Evolutionary conservation across 306 rosid genomes (phyloP), one percentile per base, ranked within the genome.

Genomic region (Sophora flavescens): DNA sequence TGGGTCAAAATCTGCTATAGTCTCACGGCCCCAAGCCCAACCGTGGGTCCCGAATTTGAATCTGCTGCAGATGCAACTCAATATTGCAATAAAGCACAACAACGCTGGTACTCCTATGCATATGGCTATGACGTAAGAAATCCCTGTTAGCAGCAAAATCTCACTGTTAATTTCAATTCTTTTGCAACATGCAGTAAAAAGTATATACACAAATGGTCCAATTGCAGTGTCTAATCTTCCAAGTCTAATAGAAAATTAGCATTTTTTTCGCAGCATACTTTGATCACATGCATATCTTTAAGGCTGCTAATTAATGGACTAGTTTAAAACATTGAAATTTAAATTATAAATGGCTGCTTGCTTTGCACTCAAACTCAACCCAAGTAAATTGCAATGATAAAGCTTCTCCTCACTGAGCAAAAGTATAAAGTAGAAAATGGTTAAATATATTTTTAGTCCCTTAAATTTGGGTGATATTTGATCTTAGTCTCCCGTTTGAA

Each of bases 41-140:
- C 84, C 13, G 2, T 35, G 54, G 17, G 6, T 53, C 9, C 67
- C 41, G 2, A 53, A 3, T 18, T 64, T 53, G 16, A 75, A 10
- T 70, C 70, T 68, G 39, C 85, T 81, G 26, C 74, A 82, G 0
- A 78, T 4, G 77, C 32, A 86, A 8, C 85, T 74, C n/a, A 86
- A 2, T 17, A 93, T 26, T 16, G 86, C 93, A 15, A 86, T 5
- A 44, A 82, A 16, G 72, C 92, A 90, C 67, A 87, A 32, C 4
- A 66, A 0, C 0, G 73, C 82, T 0, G 89, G 91, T 4, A 89
- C 82, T 6, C 89, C 92, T 15, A 83, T 48, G 6, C 91, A 86
- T 4, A 87, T 57, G 5, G 82, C 70, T 41, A 93, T 76, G 8
- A 85, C 84, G 53, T 86, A 93, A 0, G 93, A 75, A 26, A 93